Conservation (phyloP, 305 asterid genomes). For the Fraxinus albicans region DNA sequence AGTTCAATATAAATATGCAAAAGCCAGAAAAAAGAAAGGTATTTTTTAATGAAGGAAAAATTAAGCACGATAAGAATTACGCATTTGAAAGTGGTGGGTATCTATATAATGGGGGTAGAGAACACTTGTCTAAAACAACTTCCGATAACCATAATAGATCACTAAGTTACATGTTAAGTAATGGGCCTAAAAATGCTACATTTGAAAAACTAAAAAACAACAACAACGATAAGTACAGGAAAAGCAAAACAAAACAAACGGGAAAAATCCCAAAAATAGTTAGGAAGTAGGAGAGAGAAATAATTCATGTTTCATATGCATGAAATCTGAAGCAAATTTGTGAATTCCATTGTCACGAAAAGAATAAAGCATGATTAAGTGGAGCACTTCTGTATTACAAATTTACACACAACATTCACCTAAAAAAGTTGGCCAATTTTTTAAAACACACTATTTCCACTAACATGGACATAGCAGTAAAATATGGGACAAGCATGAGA, state of each 20-base stretch:
- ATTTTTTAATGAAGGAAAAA: too few species aligned
- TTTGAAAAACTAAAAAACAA: background rate
- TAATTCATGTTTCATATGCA: background rate
- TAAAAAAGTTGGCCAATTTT: constrained; percentile 8
- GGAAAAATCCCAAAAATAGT: background rate
- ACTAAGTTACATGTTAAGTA: background rate
- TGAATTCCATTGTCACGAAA: background rate
- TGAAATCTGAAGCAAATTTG: constrained; percentile 2
- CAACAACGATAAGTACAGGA: background rate
- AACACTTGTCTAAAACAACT: too few species aligned
- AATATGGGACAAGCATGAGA: background rate
- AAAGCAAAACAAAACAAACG: background rate
- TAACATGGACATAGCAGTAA: background rate
- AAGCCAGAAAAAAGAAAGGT: too few species aligned
- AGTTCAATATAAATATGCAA: too few species aligned
- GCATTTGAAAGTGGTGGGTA: too few species aligned
- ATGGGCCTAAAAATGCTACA: constrained; percentile 12
- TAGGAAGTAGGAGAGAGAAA: constrained; percentile 1
- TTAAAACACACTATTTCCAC: constrained; percentile 1
- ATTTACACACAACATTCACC: constrained; percentile 12
- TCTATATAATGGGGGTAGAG: too few species aligned
- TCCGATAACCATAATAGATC: background rate
- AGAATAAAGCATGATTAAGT: constrained; percentile 3
- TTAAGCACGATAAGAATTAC: too few species aligned
- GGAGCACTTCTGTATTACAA: background rate